Conservation (phyloP, 345 rosid species). For the Eucalyptus sp. region DNA sequence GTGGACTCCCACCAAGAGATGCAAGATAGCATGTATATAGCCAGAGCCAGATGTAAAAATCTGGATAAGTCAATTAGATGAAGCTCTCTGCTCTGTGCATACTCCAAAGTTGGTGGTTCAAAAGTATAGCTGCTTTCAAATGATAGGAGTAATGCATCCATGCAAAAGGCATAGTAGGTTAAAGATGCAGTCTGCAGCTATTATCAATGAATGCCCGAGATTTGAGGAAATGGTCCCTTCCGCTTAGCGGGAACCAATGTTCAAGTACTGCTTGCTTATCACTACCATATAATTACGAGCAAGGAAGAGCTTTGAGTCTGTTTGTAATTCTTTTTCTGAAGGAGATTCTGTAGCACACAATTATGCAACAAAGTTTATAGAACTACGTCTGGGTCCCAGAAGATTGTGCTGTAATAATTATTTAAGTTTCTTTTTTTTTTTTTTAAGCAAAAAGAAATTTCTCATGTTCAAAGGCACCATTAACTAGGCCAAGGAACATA, state of each 20-base stretch:
- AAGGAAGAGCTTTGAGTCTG: not conserved
- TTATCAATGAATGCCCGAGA: not conserved
- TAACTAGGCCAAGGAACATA: constrained; percentile 1
- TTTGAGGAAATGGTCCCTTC: not conserved
- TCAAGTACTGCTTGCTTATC: not conserved
- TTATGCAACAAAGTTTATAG: not conserved
- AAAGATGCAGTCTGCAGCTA: not conserved
- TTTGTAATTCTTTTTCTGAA: not conserved
- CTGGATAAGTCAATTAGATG: not conserved
- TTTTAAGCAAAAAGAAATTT: not conserved
- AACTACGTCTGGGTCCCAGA: not conserved
- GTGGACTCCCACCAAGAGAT: not conserved
- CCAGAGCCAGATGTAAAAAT: not conserved
- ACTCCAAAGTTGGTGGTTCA: not conserved
- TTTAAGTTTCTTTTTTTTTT: not conserved
- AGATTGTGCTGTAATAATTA: not conserved
- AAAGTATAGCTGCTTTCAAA: not conserved
- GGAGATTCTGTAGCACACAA: not conserved
- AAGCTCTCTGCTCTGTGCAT: not conserved
- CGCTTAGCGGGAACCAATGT: not conserved
- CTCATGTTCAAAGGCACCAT: not conserved
- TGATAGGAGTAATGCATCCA: not conserved
- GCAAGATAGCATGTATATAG: not conserved
- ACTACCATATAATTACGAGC: not conserved
- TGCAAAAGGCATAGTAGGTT: not conserved